Evolutionary conservation across 257 asterid genomes (phyloP).

Genomic region (Solanum appendiculatum): DNA sequence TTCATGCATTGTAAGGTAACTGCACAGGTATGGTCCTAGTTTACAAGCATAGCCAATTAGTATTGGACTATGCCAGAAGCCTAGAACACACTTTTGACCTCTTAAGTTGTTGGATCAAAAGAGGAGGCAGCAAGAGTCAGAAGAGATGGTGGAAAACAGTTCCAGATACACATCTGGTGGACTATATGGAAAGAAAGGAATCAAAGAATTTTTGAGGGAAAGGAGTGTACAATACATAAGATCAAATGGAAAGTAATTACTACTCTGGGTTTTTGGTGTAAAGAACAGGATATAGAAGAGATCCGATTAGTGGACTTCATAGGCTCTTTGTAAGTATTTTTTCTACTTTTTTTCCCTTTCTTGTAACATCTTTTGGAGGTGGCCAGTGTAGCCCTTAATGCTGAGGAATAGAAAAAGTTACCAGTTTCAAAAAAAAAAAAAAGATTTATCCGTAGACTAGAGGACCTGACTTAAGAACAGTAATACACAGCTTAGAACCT

Average conservation of each 20-base stretch:
- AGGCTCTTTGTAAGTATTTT: not conserved
- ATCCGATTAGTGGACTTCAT: not conserved
- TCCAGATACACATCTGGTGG: not conserved
- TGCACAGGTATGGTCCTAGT: not conserved
- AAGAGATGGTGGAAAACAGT: not conserved
- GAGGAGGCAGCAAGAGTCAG: not conserved
- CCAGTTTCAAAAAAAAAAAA: not conserved
- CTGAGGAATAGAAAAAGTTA: not conserved
- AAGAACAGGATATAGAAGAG: not conserved
- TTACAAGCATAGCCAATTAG: not conserved
- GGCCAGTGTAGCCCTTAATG: not conserved
- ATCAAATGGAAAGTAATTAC: not conserved
- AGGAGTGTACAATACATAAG: not conserved
- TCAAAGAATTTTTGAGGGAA: not conserved
- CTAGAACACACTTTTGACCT: not conserved
- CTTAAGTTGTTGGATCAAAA: not conserved
- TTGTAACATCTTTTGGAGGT: not conserved
- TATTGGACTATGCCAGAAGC: not conserved
- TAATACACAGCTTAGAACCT: not conserved
- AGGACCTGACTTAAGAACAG: not conserved
- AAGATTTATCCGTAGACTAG: not conserved
- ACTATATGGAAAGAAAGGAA: not conserved
- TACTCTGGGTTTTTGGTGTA: not conserved
- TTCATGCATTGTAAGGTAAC: not conserved
- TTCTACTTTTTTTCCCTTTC: not conserved